Conservation (phyloP, 202 grass and related monocot species). For the Setaria italica region DNA sequence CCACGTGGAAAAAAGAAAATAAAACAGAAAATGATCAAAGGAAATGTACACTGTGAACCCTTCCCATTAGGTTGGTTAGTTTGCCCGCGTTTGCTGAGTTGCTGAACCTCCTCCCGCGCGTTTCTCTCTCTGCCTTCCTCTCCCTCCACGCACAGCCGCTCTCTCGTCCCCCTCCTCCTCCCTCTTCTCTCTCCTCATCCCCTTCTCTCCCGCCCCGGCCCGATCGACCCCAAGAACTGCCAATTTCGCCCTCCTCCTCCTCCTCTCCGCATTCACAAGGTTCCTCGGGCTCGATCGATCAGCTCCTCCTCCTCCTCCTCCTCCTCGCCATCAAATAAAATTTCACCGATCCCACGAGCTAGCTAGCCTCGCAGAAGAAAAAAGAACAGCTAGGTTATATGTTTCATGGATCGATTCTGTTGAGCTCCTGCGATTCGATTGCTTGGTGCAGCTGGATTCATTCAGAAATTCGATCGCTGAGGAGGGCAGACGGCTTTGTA, state of each 20-base stretch:
- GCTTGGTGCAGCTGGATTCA: neutral
- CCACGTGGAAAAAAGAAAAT: too few relatives aligned
- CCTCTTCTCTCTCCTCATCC: slow-evolving; percentile 40
- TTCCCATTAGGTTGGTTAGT: neutral
- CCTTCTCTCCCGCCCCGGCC: slow-evolving; percentile 43
- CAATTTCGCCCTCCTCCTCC: slow-evolving; percentile 33
- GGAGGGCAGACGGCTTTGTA: neutral
- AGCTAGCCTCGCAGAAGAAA: too few relatives aligned
- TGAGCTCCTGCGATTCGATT: neutral
- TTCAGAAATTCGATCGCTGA: neutral
- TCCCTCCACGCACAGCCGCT: slow-evolving; percentile 38
- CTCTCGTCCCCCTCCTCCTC: neutral
- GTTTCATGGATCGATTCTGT: neutral
- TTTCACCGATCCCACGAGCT: too few relatives aligned
- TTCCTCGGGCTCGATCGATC: neutral
- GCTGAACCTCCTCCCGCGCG: slow-evolving; percentile 28
- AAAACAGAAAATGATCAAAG: too few relatives aligned
- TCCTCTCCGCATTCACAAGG: neutral
- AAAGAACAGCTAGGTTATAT: too few relatives aligned
- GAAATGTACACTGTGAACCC: neutral
- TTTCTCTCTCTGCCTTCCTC: slow-evolving; percentile 52
- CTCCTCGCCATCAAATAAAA: too few relatives aligned
- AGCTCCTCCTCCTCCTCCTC: too few relatives aligned
- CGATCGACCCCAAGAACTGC: slow-evolving; percentile 49
- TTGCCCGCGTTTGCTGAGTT: neutral